Evolutionary conservation across 1,139 yeast genomes (phyloP).

Genomic region (Yamadazyma pseudoaaseri): DNA sequence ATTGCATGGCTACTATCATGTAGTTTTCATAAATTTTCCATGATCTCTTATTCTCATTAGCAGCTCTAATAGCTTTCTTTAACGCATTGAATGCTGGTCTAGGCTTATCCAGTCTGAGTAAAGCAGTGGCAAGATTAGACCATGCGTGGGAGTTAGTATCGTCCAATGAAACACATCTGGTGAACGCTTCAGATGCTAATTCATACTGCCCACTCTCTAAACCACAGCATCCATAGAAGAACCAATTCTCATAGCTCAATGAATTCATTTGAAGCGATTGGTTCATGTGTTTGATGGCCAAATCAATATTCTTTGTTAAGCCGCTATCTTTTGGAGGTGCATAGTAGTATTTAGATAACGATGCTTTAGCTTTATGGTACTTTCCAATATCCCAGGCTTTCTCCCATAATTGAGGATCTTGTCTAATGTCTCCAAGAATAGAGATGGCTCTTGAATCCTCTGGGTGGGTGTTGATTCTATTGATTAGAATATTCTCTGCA

Average conservation of each 20-base stretch:
- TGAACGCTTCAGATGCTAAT: constrained; percentile 88
- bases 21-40: constrained; percentile 95
- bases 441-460: constrained; percentile 83
- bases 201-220: constrained; percentile 71
- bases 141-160: constrained; percentile 83
- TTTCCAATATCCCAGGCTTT: constrained; percentile 85
- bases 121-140: constrained; percentile 90
- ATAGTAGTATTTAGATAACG: constrained; percentile 73
- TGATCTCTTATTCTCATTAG: constrained; percentile 64
- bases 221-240: constrained; percentile 88
- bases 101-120: constrained; percentile 60
- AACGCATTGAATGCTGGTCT: constrained; percentile 83
- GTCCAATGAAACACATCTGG: constrained; percentile 86
- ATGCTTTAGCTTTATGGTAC: constrained; percentile 82
- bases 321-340: constrained; percentile 61
- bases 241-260: constrained; percentile 84
- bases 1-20: constrained; percentile 74
- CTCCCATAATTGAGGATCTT: constrained; percentile 76
- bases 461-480: constrained; percentile 57
- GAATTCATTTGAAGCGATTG: constrained; percentile 78
- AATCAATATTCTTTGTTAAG: constrained; percentile 47
- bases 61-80: constrained; percentile 68
- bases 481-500: constrained; percentile 60
- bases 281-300: constrained; percentile 66
- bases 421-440: constrained; percentile 81